Evolutionary conservation across 2,329 filamentous ascomycete species (phyloP), one percentile per base, ranked within the genome.

Genomic region (Ceratocystis ficicola): DNA sequence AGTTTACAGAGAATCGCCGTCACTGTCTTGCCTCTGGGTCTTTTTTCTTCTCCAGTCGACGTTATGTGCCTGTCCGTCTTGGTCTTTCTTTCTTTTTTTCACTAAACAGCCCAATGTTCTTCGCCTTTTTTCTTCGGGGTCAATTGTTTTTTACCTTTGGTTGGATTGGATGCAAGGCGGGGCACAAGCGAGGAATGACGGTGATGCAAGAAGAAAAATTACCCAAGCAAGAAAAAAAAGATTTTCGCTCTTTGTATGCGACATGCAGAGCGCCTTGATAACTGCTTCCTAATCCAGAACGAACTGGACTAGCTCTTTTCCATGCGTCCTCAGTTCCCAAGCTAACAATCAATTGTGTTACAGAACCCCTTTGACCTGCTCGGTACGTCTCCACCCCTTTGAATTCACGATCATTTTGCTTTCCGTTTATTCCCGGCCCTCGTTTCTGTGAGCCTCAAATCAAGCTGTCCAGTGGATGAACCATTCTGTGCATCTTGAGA

Each of bases 301-400:
- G 1, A 15, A 15, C 36, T 41, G 10, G 36, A 41, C 3, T 41
- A 41, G 36, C 10, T 41, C 36, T 15, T 4, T 12, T 41, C 12
- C 12, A 3, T 41, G 10, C 36, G 36, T 41, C 36, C 36, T 41
- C 36, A 41, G 10, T 50, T 50, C 48, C 48, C 30, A 7, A 17
- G 52, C 52, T 57, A 57, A 57, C 52, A 25, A 57, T 17, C 25
- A 57, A 28, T 57, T 65, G 28, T 65, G 62, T 60, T 68, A 57
- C 60, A 97, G 94, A 99, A 99, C 85, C 87, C 89, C 76, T 97
- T 89, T 85, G 93, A 94, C 85, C 87, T 95, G 82, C 90, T 99
- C 84, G 93, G 94, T 97, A 95, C 74, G 78, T 75, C 71, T 69
- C 69, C 70, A 69, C 63, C 22, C 7, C 44, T 22, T 30, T 30